These are phyloP conservation scores for Desmodesmus armatus DNA, from an alignment of 139 green algal genomes.

Conservation along the genomic window DNA sequence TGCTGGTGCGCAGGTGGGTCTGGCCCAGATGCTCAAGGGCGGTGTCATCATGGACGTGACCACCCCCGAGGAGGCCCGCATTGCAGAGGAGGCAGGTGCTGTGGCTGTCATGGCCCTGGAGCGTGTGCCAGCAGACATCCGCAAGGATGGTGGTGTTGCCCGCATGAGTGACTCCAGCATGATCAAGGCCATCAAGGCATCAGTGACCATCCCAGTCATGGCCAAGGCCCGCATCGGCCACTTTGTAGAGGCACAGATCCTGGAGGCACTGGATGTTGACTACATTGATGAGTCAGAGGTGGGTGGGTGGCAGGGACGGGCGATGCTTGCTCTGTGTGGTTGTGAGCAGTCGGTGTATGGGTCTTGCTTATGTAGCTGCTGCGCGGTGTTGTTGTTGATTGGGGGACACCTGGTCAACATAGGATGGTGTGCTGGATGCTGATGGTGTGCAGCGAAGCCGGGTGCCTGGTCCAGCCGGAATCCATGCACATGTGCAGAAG, in stretches of 20 bases:
- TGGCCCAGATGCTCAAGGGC: constrained; percentile 99
- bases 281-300: constrained; percentile 99
- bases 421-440: too few relatives aligned
- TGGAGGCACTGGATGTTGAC: constrained; percentile 96
- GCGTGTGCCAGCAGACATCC: constrained; percentile 97
- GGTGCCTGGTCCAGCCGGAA: neutral
- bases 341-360: too few relatives aligned
- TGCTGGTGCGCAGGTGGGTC: constrained; percentile 63
- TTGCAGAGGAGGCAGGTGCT: constrained; percentile 98
- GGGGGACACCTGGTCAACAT: too few relatives aligned
- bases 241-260: constrained; percentile 99
- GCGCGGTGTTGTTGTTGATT: too few relatives aligned
- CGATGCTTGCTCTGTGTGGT: too few relatives aligned
- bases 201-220: constrained; percentile 99
- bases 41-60: constrained; percentile 99
- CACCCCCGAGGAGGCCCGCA: constrained; percentile 96
- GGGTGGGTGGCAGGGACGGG: too few relatives aligned
- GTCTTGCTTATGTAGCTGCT: too few relatives aligned
- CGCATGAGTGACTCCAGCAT: constrained; percentile 97
- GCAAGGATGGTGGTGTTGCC: constrained; percentile 95
- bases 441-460: neutral
- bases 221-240: constrained; percentile 99
- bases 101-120: constrained; percentile 99
- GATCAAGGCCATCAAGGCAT: constrained; percentile 96
- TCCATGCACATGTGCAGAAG: neutral